Evolutionary conservation across 2,329 filamentous ascomycete species (phyloP).

Genomic region (Chrysosporium queenslandicum): DNA sequence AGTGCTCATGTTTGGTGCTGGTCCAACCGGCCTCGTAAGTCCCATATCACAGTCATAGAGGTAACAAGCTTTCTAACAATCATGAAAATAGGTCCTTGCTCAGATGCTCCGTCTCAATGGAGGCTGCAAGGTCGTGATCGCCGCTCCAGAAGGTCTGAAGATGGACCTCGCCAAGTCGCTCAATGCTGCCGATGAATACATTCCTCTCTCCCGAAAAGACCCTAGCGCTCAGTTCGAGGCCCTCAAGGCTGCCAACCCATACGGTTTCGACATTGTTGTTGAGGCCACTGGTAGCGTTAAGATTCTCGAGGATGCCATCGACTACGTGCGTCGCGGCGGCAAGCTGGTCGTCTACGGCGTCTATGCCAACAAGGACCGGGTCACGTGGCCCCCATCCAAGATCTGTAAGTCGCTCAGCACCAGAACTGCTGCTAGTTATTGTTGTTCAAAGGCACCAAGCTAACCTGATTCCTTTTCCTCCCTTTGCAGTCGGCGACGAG

Average conservation of each 20-base stretch:
- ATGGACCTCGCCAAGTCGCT: constrained; percentile 54
- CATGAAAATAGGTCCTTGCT: constrained; percentile 39
- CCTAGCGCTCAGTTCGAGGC: constrained; percentile 51
- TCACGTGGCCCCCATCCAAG: constrained; percentile 60
- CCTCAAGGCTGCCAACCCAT: constrained; percentile 55
- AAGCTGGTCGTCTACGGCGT: constrained; percentile 65
- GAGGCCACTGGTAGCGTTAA: constrained; percentile 60
- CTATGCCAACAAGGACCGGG: constrained; percentile 52
- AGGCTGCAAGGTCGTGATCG: constrained; percentile 59
- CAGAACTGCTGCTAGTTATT: not conserved
- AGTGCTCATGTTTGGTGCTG: constrained; percentile 56
- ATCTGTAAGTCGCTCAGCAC: constrained; percentile 46
- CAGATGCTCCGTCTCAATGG: constrained; percentile 57
- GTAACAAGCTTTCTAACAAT: not conserved
- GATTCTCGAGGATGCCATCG: constrained; percentile 60
- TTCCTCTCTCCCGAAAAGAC: constrained; percentile 41
- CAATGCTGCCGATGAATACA: constrained; percentile 40
- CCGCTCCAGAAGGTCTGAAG: constrained; percentile 59
- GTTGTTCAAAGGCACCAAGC: no score
- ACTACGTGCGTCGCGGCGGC: constrained; percentile 61
- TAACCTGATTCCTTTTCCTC: constrained; percentile 9
- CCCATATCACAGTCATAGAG: not conserved
- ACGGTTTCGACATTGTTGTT: constrained; percentile 64
- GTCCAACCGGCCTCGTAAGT: constrained; percentile 52
- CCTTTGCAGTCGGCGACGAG: constrained; percentile 43